Evolutionary conservation across 495 filamentous ascomycete genomes (phyloP).

Genomic region (Neurospora africana): DNA sequence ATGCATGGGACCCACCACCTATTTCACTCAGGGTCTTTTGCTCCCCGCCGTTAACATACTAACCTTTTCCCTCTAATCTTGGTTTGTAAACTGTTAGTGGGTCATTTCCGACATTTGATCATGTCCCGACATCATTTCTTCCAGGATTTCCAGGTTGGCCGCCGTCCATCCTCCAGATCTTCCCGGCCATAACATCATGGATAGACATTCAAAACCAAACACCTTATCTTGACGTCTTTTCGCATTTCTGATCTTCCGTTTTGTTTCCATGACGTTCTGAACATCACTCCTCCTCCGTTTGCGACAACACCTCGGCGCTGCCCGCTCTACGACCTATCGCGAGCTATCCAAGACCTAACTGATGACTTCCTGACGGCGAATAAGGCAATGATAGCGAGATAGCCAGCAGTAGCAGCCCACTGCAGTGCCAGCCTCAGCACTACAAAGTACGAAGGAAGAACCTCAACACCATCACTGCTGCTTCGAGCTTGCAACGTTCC

Average conservation of each 20-base stretch:
- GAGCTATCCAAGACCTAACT: background rate
- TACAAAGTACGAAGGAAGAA: background rate
- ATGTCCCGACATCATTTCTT: background rate
- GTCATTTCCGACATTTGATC: background rate
- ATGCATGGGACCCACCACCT: background rate
- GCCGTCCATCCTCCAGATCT: background rate
- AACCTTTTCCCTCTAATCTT: background rate
- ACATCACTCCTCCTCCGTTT: background rate
- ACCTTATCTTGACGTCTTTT: background rate
- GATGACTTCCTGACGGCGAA: background rate
- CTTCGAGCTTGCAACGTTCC: background rate
- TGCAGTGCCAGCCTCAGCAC: background rate
- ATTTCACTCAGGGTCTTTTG: background rate
- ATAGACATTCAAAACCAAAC: background rate
- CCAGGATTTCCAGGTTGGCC: background rate
- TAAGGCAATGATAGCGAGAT: background rate
- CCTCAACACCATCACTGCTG: background rate
- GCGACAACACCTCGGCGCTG: background rate
- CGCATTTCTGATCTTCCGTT: background rate
- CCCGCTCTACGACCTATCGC: background rate
- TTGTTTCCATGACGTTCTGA: background rate
- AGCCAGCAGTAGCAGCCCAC: too few relatives aligned
- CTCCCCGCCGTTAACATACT: background rate
- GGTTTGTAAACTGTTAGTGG: background rate
- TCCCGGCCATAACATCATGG: background rate